Conservation (phyloP, 768 basidiomycete genomes). For the Naematelia encephala region DNA sequence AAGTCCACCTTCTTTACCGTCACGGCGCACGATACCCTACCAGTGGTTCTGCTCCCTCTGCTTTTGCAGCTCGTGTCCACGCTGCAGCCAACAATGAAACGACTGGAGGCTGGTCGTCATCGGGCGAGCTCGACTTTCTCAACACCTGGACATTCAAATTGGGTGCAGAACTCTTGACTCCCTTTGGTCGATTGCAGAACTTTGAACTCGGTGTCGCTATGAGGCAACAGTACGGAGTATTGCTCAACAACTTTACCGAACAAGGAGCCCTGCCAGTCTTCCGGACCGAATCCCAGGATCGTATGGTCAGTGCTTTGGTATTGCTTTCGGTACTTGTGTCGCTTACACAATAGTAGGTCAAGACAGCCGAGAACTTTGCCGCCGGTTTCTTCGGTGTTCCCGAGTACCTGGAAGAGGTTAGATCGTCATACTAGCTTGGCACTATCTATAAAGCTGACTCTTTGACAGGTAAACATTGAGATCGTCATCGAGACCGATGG, state of each 20-base stretch:
- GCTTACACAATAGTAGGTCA: conserved; percentile 27
- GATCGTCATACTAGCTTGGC: too few relatives aligned
- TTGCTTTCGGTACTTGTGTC: background rate
- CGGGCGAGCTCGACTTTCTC: conserved; percentile 35
- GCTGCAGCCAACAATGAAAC: conserved; percentile 27
- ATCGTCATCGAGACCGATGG: conserved; percentile 45
- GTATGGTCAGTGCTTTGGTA: conserved; percentile 50
- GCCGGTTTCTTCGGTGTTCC: conserved; percentile 59
- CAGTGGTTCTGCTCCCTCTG: conserved; percentile 29
- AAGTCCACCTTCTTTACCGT: conserved; percentile 38
- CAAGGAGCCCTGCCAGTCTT: conserved; percentile 55
- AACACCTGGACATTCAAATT: conserved; percentile 44
- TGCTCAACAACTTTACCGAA: conserved; percentile 44
- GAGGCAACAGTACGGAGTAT: conserved; percentile 38
- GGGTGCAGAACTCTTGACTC: conserved; percentile 35
- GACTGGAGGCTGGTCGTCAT: conserved; percentile 17
- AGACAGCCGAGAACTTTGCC: conserved; percentile 59
- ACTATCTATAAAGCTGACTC: background rate
- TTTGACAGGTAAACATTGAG: conserved; percentile 36
- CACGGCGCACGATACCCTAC: conserved; percentile 50
- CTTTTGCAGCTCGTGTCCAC: conserved; percentile 39
- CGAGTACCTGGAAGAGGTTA: conserved; percentile 52
- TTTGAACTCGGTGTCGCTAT: conserved; percentile 43
- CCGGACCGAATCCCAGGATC: conserved; percentile 58
- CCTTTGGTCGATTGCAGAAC: conserved; percentile 45